Conservation (phyloP, 2,329 filamentous ascomycete species). For the Trichoderma afroharzianum region DNA sequence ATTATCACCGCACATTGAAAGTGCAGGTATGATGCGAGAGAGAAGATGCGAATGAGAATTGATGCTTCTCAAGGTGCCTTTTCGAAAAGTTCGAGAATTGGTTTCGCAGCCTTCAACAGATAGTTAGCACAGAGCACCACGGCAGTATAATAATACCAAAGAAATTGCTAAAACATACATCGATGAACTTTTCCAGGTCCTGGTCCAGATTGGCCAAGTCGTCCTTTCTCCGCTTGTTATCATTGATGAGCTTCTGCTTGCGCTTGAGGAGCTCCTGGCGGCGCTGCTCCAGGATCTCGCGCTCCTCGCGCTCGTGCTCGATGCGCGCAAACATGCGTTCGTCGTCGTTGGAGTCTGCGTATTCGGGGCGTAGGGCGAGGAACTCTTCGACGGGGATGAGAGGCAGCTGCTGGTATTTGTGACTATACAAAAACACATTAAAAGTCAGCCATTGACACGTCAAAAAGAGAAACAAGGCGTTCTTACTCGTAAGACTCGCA, state of each 20-base stretch:
- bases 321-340: constrained; percentile 86
- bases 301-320: constrained; percentile 81
- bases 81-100: constrained; percentile 81
- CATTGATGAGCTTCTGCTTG: constrained; percentile 59
- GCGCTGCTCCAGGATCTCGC: constrained; percentile 80
- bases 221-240: constrained; percentile 90
- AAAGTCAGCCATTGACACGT: constrained; percentile 53
- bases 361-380: constrained; percentile 69
- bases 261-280: constrained; percentile 69
- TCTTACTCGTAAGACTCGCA: constrained; percentile 88
- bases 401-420: constrained; percentile 83
- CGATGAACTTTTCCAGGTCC: constrained; percentile 90
- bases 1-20: background rate
- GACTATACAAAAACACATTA: constrained; percentile 45
- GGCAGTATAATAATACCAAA: background rate
- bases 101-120: constrained; percentile 68
- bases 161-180: constrained; percentile 49
- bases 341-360: constrained; percentile 68
- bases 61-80: constrained; percentile 54
- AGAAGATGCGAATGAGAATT: background rate
- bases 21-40: background rate
- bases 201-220: constrained; percentile 87
- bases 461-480: background rate
- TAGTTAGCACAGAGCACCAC: constrained; percentile 13
- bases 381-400: constrained; percentile 83